Conservation (phyloP, 73 alveolate species). For the Paramecium biaurelia region DNA sequence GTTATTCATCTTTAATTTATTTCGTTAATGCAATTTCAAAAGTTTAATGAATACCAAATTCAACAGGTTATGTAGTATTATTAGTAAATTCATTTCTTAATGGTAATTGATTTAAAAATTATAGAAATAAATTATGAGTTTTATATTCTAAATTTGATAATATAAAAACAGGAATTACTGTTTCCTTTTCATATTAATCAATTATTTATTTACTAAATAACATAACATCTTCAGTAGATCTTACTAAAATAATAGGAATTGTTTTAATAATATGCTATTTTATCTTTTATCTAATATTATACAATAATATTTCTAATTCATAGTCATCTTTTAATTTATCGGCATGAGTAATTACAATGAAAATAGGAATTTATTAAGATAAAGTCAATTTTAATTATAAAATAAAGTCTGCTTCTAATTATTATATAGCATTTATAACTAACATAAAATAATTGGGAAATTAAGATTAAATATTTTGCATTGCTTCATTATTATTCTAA, state of each 20-base stretch:
- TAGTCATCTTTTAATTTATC: conserved; percentile 67
- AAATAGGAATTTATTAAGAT: conserved; percentile 85
- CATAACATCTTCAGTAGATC: conserved; percentile 84
- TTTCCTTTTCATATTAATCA: conserved; percentile 65
- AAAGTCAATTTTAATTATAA: conserved; percentile 78
- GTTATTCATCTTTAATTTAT: conserved; percentile 30
- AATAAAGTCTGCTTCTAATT: conserved; percentile 69
- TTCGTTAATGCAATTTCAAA: conserved; percentile 69
- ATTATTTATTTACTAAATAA: conserved; percentile 70
- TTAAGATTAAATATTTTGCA: conserved; percentile 79
- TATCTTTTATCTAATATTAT: conserved; percentile 42
- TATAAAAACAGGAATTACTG: conserved; percentile 79
- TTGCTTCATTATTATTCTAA: conserved; percentile 82
- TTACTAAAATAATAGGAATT: conserved; percentile 60
- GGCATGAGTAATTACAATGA: conserved; percentile 86
- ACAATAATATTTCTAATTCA: conserved; percentile 33
- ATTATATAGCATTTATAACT: conserved; percentile 80
- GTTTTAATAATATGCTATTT: conserved; percentile 35
- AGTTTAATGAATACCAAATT: conserved; percentile 83
- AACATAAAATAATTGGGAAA: conserved; percentile 88
- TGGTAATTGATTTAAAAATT: conserved; percentile 83
- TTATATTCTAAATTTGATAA: conserved; percentile 75
- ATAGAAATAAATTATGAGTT: conserved; percentile 75
- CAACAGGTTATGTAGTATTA: conserved; percentile 74
- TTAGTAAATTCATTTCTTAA: conserved; percentile 57